Percentiles rank a stretch among this genome's conserved stretches.
Conservation (phyloP, 352 stramenopile species). For the Globisporangium orthogonon region DNA sequence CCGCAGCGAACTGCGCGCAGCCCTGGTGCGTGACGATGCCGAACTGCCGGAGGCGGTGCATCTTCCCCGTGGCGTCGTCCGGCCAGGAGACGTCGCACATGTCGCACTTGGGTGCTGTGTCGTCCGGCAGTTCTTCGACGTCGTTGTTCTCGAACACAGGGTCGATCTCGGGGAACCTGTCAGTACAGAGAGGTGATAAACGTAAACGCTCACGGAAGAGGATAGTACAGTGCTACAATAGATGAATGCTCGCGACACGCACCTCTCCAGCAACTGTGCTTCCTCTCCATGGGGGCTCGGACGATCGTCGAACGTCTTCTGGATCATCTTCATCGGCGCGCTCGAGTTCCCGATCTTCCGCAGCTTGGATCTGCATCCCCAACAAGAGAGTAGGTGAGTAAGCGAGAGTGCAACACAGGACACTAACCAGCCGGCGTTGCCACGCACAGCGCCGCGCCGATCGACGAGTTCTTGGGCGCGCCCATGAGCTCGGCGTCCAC, state of each 20-base stretch:
- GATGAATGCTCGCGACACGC: background rate
- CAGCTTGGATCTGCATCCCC: constrained; percentile 40
- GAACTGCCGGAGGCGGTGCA: constrained; percentile 45
- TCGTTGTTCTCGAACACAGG: constrained; percentile 66
- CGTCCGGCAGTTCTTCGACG: constrained; percentile 36
- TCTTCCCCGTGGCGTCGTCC: constrained; percentile 43
- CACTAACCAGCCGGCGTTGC: background rate
- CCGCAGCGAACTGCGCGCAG: constrained; percentile 67
- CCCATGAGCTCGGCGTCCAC: constrained; percentile 64
- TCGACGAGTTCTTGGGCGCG: constrained; percentile 40
- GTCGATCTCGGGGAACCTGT: constrained; percentile 52
- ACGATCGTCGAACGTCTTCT: constrained; percentile 66
- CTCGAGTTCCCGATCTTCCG: constrained; percentile 62
- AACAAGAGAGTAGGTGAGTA: background rate
- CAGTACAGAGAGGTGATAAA: background rate
- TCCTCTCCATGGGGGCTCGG: constrained; percentile 38
- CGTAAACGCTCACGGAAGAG: background rate
- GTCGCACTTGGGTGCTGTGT: constrained; percentile 40
- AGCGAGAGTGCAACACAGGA: background rate
- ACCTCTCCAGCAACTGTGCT: constrained; percentile 38
- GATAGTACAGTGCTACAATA: background rate
- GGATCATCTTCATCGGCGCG: constrained; percentile 58
- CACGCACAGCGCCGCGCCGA: constrained; percentile 52
- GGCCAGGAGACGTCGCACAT: constrained; percentile 83
- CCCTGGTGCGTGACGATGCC: constrained; percentile 64